Evolutionary conservation across 805 yeast genomes (phyloP), one percentile per base, ranked within the genome.

Genomic region (Candida rishiriensis): DNA sequence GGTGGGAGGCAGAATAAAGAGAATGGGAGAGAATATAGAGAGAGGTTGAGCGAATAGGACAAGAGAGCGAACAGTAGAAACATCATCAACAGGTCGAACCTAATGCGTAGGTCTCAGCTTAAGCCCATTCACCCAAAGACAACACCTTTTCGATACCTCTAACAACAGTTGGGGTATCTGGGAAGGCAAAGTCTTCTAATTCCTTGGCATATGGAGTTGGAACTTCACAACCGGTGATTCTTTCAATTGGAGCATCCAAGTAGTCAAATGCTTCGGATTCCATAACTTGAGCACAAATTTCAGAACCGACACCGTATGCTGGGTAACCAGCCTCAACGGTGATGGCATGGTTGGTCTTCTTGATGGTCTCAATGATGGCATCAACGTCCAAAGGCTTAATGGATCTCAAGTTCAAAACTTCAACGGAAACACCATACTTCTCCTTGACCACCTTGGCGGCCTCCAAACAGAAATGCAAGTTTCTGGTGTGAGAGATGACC

Each of bases 201-300:
- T 85, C 90, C 70, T 82, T 80, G 59, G 97, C 96, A 66, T 93
- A 93, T 54, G 99, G 99, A 57, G 99, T 93, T 70, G 99, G 99
- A 29, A 90, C 97, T 75, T 93, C 99, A 65, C 98, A 95, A 69
- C 99, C 99, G 48, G 99, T 93, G 61, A 90, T 91, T 78, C 99
- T 88, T 75, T 85, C 95, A 55, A 93, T 88, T 59, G 99, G 99
- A 49, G 98, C 95, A 71, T 93, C 99, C 64, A 93, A 80, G 80
- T 89, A 88, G 72, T 93, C 99, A 56, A 93, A 93, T 42, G 96
- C 98, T 71, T 90, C 97, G 47, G 95, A 81, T 75, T 93, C 99
- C 97, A 93, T 89, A 65, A 93, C 76, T 72, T 89, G 96, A 50
- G 98, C 99, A 67, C 90, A 81, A 61, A 93, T 87, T 78, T 93